phyloP scores from a whole-genome alignment of 805 yeast species.

The Dipodascus geniculatus region DNA sequence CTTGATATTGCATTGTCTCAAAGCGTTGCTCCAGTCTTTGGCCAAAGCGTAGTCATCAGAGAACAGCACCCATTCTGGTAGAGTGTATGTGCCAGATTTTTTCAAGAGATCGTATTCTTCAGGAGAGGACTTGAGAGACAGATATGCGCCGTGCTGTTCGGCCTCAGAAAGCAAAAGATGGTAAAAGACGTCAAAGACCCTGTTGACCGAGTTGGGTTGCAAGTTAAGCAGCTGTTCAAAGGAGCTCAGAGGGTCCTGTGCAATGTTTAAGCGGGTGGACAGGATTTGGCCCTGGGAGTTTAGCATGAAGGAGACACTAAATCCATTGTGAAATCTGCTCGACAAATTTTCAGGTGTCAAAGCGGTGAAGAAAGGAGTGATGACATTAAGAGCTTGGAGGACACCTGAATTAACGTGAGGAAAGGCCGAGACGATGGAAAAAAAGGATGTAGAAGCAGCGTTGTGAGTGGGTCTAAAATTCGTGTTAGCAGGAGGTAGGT shows the following conservation, averaged over 20 bases:
- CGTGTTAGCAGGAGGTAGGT: not conserved
- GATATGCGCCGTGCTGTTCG: constrained; percentile 18
- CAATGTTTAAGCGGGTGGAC: constrained; percentile 20
- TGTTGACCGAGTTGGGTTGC: constrained; percentile 15
- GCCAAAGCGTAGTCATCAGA: constrained; percentile 30
- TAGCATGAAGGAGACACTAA: constrained; percentile 22
- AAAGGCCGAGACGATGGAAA: constrained; percentile 21
- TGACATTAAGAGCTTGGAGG: constrained; percentile 24
- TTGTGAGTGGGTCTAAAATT: constrained; percentile 18
- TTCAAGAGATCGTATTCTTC: constrained; percentile 21
- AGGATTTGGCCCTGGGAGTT: constrained; percentile 22
- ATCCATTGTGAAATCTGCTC: constrained; percentile 25
- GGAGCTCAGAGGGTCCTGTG: constrained; percentile 21
- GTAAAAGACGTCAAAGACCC: constrained; percentile 28
- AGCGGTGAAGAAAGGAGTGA: constrained; percentile 28
- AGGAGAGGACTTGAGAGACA: constrained; percentile 21
- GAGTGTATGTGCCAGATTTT: constrained; percentile 19
- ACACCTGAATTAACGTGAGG: constrained; percentile 27
- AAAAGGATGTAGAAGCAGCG: constrained; percentile 23
- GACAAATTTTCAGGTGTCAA: constrained; percentile 26
- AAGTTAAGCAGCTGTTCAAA: constrained; percentile 23
- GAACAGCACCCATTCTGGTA: constrained; percentile 26
- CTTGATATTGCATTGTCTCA: constrained; percentile 24
- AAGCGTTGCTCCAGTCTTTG: constrained; percentile 30
- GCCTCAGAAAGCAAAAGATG: constrained; percentile 24